Percentiles rank a stretch among this genome's conserved stretches.
Conservation (phyloP, 352 stramenopile genomes). For the Phytophthora fragariae region DNA sequence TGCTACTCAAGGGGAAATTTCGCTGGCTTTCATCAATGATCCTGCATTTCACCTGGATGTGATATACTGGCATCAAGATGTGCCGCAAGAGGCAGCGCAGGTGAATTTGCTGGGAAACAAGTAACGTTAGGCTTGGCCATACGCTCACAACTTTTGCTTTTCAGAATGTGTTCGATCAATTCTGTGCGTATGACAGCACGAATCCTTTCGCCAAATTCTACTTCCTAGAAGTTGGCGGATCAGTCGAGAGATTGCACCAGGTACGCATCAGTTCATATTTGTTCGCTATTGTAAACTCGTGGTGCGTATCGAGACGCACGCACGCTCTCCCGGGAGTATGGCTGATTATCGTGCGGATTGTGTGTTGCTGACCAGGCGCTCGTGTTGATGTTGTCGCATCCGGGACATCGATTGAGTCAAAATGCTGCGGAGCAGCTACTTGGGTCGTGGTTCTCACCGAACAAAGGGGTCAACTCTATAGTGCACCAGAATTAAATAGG, state of each 20-base stretch:
- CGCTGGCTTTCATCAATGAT: slow-evolving; percentile 40
- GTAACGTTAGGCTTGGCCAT: not conserved
- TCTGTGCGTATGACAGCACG: slow-evolving; percentile 54
- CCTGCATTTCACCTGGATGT: slow-evolving; percentile 48
- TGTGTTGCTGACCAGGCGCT: slow-evolving; percentile 45
- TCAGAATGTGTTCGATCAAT: slow-evolving; percentile 51
- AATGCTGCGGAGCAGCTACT: slow-evolving; percentile 54
- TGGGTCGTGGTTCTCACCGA: slow-evolving; percentile 42
- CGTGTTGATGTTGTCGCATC: slow-evolving; percentile 59
- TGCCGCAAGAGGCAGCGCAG: slow-evolving; percentile 47
- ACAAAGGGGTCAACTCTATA: slow-evolving; percentile 37
- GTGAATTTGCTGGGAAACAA: slow-evolving; percentile 11
- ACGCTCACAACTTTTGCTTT: slow-evolving; percentile 2
- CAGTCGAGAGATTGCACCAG: slow-evolving; percentile 65
- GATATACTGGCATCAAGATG: slow-evolving; percentile 58
- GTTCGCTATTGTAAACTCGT: slow-evolving; percentile 34
- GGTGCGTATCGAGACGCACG: slow-evolving; percentile 25
- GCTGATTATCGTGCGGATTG: slow-evolving; percentile 23
- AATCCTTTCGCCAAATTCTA: slow-evolving; percentile 58
- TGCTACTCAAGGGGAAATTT: slow-evolving; percentile 19
- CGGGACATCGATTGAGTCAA: slow-evolving; percentile 59
- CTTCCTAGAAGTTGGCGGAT: slow-evolving; percentile 57
- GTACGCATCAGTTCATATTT: slow-evolving; percentile 40
- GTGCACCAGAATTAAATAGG: slow-evolving; percentile 51
- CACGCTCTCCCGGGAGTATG: not conserved